Conservation (phyloP, 73 alveolate species). For the Uronychia binucleata region DNA sequence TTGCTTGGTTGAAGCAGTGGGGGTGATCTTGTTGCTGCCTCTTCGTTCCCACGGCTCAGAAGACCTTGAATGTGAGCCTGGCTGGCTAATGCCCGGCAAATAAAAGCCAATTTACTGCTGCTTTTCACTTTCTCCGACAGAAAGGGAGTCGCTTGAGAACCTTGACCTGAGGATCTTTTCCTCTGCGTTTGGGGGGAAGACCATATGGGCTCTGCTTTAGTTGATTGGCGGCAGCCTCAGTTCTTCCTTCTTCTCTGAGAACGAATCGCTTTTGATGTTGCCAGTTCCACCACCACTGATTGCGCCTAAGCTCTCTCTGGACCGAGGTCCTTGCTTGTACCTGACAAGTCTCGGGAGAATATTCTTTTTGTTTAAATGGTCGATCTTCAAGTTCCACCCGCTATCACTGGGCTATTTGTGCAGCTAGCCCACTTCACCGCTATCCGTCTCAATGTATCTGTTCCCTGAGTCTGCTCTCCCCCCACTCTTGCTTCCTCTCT, state of each 20-base stretch:
- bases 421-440: neutral
- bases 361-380: too few species aligned
- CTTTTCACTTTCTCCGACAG: neutral
- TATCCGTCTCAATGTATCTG: neutral
- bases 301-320: neutral
- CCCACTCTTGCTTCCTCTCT: neutral
- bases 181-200: neutral
- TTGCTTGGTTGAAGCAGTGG: neutral
- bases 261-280: neutral
- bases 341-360: neutral
- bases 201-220: neutral
- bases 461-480: neutral
- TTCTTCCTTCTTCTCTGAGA: neutral
- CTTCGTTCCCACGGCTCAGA: neutral
- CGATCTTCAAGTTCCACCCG: neutral
- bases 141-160: neutral
- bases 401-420: neutral
- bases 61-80: neutral
- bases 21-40: neutral
- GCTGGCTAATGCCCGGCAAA: too few species aligned
- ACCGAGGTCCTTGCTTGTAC: neutral
- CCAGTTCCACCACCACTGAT: neutral
- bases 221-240: neutral
- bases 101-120: neutral
- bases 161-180: neutral